Evolutionary conservation across 805 yeast species (phyloP).

Genomic region (Yamadazyma sp.): DNA sequence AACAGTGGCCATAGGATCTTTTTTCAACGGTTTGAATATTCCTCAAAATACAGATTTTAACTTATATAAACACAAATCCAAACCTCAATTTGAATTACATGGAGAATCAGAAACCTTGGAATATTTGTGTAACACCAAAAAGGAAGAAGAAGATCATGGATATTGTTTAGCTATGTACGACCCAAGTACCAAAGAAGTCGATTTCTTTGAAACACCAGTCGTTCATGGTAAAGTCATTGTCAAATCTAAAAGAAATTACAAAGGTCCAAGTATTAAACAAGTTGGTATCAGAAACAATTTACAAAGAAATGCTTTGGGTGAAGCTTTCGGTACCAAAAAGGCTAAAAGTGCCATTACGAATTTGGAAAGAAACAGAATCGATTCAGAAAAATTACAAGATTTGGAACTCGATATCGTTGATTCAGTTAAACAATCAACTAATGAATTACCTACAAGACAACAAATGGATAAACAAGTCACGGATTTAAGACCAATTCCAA

Average conservation of each 20-base stretch:
- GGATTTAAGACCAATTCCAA: constrained; percentile 81
- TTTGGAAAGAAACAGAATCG: constrained; percentile 79
- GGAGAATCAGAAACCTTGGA: constrained; percentile 76
- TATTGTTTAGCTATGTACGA: constrained; percentile 81
- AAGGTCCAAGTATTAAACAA: constrained; percentile 66
- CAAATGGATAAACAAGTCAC: constrained; percentile 56
- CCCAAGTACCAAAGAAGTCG: constrained; percentile 58
- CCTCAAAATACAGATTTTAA: constrained; percentile 61
- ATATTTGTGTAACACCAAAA: constrained; percentile 56
- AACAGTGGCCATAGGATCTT: constrained; percentile 59
- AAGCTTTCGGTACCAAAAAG: constrained; percentile 94
- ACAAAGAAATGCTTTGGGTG: constrained; percentile 85
- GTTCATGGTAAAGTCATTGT: constrained; percentile 63
- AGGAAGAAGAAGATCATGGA: constrained; percentile 32
- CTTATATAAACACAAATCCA: constrained; percentile 50
- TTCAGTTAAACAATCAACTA: constrained; percentile 66
- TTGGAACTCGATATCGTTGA: constrained; percentile 81
- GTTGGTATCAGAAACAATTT: constrained; percentile 45
- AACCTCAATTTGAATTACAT: constrained; percentile 51
- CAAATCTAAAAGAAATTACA: constrained; percentile 51
- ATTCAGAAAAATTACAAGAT: constrained; percentile 73
- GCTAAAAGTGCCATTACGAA: constrained; percentile 88
- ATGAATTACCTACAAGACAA: constrained; percentile 67
- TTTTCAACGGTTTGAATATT: constrained; percentile 72
- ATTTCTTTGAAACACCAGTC: constrained; percentile 61